These are phyloP conservation scores for Jatropha curcas DNA, from an alignment of 345 rosid species.

Conservation along the genomic window DNA sequence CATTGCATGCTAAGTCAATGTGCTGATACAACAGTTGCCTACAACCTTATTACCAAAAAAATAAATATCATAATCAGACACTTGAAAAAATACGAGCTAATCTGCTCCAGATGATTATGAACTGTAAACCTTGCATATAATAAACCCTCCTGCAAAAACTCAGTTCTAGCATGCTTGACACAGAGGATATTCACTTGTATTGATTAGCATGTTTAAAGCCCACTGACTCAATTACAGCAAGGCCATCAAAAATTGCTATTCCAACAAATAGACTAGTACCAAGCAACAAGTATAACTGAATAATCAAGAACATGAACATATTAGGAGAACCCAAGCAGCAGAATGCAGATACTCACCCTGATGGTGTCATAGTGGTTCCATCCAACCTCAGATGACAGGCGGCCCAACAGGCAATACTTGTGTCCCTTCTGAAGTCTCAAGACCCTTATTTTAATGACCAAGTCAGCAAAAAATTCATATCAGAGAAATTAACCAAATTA, in stretches of 20 bases:
- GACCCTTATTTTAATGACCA: slow-evolving; percentile 48
- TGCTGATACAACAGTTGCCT: too few relatives aligned
- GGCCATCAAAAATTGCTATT: background rate
- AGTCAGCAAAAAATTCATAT: background rate
- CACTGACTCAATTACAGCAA: too few relatives aligned
- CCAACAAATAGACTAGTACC: background rate
- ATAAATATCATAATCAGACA: too few relatives aligned
- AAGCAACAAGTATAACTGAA: background rate
- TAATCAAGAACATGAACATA: background rate
- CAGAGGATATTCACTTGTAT: background rate
- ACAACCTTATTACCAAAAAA: too few relatives aligned
- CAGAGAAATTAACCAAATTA: background rate
- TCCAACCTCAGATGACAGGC: slow-evolving; percentile 74
- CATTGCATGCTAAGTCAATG: too few relatives aligned
- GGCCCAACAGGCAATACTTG: slow-evolving; percentile 75
- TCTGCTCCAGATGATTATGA: too few relatives aligned
- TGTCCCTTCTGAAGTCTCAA: slow-evolving; percentile 91
- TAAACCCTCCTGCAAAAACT: too few relatives aligned
- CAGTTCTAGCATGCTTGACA: too few relatives aligned
- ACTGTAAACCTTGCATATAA: too few relatives aligned
- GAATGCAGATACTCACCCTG: slow-evolving; percentile 43
- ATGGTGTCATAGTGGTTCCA: slow-evolving; percentile 90
- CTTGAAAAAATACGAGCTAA: too few relatives aligned
- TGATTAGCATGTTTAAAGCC: background rate
- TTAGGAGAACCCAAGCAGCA: background rate